Conservation (phyloP, 768 basidiomycete species). For the Boletus sensibilis region DNA sequence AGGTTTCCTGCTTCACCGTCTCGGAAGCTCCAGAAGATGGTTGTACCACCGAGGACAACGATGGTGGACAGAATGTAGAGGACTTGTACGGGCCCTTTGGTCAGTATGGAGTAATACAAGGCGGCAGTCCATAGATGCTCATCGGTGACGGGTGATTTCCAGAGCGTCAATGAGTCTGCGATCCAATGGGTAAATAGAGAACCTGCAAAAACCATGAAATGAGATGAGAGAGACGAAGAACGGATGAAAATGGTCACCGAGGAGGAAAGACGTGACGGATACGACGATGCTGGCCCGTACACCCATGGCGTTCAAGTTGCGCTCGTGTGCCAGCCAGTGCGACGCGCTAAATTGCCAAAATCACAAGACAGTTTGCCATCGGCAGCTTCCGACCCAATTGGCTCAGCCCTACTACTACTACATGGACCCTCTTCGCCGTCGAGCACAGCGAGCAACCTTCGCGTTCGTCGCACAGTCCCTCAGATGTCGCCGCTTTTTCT, state of each 20-base stretch:
- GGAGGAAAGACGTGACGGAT: conserved; percentile 74
- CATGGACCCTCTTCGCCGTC: conserved; percentile 25
- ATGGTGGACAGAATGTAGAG: conserved; percentile 58
- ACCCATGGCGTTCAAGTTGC: conserved; percentile 51
- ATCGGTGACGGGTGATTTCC: conserved; percentile 87
- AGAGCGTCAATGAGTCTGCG: conserved; percentile 86
- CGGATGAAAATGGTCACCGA: conserved; percentile 47
- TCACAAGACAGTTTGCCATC: conserved; percentile 15
- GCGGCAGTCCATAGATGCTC: conserved; percentile 82
- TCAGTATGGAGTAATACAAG: conserved; percentile 75
- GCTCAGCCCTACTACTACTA: neutral
- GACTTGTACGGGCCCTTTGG: conserved; percentile 58
- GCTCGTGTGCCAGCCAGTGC: conserved; percentile 10
- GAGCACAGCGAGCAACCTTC: conserved; percentile 5
- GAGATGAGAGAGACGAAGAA: neutral
- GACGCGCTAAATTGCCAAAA: neutral
- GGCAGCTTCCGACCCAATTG: conserved; percentile 19
- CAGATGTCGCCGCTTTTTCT: conserved; percentile 9
- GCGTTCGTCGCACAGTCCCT: neutral
- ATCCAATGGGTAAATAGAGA: conserved; percentile 89
- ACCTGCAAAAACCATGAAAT: conserved; percentile 41
- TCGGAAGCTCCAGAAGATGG: conserved; percentile 74
- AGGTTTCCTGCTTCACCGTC: conserved; percentile 80
- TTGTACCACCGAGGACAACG: conserved; percentile 57
- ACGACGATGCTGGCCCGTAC: conserved; percentile 73